Conservation (phyloP, 2,329 filamentous ascomycete genomes). For the Aspergillus aculeatus region DNA sequence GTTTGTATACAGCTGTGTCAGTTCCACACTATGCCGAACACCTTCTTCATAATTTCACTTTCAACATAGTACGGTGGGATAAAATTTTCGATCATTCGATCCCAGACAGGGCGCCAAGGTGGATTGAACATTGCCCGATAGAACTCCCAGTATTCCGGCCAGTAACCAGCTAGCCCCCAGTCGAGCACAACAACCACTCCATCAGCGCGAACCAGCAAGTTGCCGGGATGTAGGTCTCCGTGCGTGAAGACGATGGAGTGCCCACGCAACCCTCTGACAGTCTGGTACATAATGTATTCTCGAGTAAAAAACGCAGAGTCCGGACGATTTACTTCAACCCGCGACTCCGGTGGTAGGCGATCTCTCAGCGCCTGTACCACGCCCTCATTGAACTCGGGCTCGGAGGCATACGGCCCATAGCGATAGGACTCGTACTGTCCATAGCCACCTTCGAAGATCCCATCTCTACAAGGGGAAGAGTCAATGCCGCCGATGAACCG, state of each 20-base stretch:
- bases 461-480: constrained; percentile 14
- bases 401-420: constrained; percentile 16
- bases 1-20: not conserved
- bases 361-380: constrained; percentile 17
- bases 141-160: constrained; percentile 28
- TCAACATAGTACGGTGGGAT: constrained; percentile 24
- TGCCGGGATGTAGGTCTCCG: constrained; percentile 25
- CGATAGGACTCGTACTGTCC: not conserved
- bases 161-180: constrained; percentile 27
- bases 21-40: constrained; percentile 12
- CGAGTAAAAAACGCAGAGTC: constrained; percentile 16
- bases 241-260: constrained; percentile 10
- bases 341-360: constrained; percentile 8
- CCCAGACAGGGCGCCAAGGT: constrained; percentile 15
- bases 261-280: constrained; percentile 15
- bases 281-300: constrained; percentile 19
- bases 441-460: constrained; percentile 17
- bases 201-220: constrained; percentile 25
- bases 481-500: constrained; percentile 13
- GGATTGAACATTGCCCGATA: constrained; percentile 13
- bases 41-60: constrained; percentile 11
- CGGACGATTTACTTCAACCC: constrained; percentile 6
- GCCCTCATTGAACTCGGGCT: constrained; percentile 16
- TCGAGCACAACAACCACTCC: constrained; percentile 27
- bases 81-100: constrained; percentile 22